Evolutionary conservation across 331 rosid genomes (phyloP).

Genomic region (Malus hybrid): DNA sequence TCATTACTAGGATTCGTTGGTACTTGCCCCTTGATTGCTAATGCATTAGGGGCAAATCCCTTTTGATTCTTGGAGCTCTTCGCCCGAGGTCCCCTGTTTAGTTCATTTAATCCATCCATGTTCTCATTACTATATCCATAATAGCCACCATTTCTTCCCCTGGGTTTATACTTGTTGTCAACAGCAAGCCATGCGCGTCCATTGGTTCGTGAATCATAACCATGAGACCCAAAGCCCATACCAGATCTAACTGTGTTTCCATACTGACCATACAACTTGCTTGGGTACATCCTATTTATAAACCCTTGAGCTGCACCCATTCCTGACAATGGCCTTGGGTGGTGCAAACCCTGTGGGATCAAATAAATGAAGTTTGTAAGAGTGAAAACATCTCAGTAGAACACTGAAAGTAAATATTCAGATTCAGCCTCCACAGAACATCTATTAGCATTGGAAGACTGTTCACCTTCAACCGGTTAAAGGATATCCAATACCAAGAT

Average conservation of each 20-base stretch:
- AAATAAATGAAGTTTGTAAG: not conserved
- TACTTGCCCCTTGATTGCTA: constrained; percentile 55
- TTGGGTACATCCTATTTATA: constrained; percentile 62
- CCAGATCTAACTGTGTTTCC: constrained; percentile 65
- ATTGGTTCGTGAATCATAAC: constrained; percentile 57
- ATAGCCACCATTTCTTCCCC: constrained; percentile 61
- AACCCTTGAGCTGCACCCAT: constrained; percentile 51
- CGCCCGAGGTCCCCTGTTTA: constrained; percentile 84
- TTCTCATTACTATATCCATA: constrained; percentile 78
- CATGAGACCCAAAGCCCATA: constrained; percentile 63
- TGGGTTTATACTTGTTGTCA: constrained; percentile 57
- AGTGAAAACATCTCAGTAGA: not conserved
- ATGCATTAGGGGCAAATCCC: constrained; percentile 36
- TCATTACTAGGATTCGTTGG: constrained; percentile 28
- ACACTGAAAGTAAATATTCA: not conserved
- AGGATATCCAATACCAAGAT: not conserved
- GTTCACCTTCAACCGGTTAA: not conserved
- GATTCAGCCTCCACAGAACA: not conserved
- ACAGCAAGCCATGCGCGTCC: constrained; percentile 72
- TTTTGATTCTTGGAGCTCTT: constrained; percentile 68
- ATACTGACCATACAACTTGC: constrained; percentile 65
- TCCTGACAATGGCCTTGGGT: constrained; percentile 71
- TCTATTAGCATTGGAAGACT: not conserved
- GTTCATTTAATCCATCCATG: constrained; percentile 74
- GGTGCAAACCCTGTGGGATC: constrained; percentile 53